Base-by-base conservation (phyloP, 139 green algal genomes). In the Closterium sp. region DNA sequence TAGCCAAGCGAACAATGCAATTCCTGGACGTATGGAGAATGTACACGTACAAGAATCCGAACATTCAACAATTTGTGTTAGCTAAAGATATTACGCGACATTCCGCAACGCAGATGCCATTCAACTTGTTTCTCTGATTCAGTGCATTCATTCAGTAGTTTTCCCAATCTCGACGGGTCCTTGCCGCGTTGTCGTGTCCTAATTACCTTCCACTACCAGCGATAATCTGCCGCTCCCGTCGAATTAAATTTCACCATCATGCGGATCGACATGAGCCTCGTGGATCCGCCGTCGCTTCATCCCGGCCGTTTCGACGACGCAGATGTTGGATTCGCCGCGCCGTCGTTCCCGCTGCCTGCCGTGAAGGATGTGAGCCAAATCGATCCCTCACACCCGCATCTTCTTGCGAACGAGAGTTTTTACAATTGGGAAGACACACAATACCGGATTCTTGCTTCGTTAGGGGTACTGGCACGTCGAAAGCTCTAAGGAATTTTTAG, bases 291-390 rank as follows among this genome's bases (percentile, higher is more conserved):
- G 28, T 88, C 38, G 38, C 88, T 91, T 31, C 29, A 86, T 0
- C 62, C 62, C 62, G 30, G 88, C 86, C 31, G 31, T 34, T 34
- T 34, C 86, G 31, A 89, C 86, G 86, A 89, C 2, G 31, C 31
- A 24, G 31, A 34, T 89, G 13, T 92, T 17, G 62, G 62, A 22
- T 28, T 42, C 42, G 70, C 42, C 27, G 29, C 45, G 29, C 89
- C 89, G 21, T 30, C 42, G 19, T 92, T 92, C 31, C 30, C 29
- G 29, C 50, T 92, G 29, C 89, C 89, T 29, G 89, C 70, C 31
- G 89, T 92, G 30, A 92, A 92, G 27, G 89, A 92, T 32, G 89
- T 92, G 31, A 92, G 89, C 73, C 27, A 17, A 31, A 85, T 24
- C 86, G 31, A 31, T 62, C 17, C 29, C 85, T 88, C 29, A 31